Conservation (phyloP, 352 stramenopile species). For the Phytophthora syringae region DNA sequence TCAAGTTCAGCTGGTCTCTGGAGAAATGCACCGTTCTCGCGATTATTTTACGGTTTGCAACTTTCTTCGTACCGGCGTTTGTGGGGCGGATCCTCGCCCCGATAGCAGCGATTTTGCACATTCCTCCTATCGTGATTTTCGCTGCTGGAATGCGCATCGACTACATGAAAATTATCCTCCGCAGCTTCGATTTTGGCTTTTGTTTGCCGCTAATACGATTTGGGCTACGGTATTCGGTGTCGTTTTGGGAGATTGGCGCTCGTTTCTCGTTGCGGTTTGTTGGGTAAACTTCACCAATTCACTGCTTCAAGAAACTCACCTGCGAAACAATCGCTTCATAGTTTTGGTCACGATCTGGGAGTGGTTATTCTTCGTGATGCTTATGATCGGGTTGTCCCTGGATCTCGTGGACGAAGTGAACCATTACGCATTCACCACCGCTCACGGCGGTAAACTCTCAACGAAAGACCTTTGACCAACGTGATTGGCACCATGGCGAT, state of each 20-base stretch:
- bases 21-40: neutral
- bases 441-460: neutral
- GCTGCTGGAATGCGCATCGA: neutral
- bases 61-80: conserved; percentile 6
- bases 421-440: conserved; percentile 1
- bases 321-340: conserved; percentile 1
- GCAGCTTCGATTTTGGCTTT: conserved; percentile 19
- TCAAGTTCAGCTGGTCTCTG: neutral
- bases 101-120: conserved; percentile 5
- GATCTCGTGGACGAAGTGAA: neutral
- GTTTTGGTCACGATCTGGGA: neutral
- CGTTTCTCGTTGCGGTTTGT: conserved; percentile 2
- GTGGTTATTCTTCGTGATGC: conserved; percentile 6
- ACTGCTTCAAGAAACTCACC: conserved; percentile 10
- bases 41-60: neutral
- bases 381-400: neutral
- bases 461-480: conserved; percentile 16
- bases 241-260: conserved; percentile 7
- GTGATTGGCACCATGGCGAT: conserved; percentile 9
- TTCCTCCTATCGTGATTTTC: conserved; percentile 3
- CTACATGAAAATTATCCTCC: conserved; percentile 15
- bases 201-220: conserved; percentile 11
- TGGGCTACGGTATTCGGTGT: conserved; percentile 8
- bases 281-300: conserved; percentile 2
- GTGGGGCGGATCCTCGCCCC: conserved; percentile 8